These are phyloP conservation scores for Camellia sinensis DNA, from an alignment of 148 eudicot genomes.

Conservation along the genomic window DNA sequence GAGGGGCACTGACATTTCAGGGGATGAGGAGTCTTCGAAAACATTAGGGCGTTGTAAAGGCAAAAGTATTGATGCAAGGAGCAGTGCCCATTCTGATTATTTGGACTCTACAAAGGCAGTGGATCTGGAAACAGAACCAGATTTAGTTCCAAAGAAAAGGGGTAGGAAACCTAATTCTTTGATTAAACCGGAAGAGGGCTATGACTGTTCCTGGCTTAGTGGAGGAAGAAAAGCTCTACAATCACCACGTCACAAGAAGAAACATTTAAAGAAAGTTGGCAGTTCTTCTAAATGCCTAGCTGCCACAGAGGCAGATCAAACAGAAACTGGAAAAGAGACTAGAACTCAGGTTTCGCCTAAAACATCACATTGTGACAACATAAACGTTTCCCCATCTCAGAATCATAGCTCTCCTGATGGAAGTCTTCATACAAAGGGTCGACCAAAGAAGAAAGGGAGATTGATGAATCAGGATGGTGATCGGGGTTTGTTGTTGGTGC, in stretches of 20 bases:
- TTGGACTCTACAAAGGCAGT: not conserved
- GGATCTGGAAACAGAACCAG: conserved; percentile 21
- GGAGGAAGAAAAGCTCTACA: conserved; percentile 19
- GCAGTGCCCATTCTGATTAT: conserved; percentile 3
- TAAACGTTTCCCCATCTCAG: not conserved
- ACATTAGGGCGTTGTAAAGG: conserved; percentile 22
- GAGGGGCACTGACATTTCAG: not conserved
- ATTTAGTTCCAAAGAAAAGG: conserved; percentile 25
- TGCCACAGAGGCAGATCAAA: not conserved
- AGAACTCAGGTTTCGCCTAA: not conserved
- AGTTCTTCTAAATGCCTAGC: not conserved
- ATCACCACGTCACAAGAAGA: not conserved
- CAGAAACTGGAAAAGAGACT: conserved; percentile 15
- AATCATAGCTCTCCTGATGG: not conserved
- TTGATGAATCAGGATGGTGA: conserved; percentile 7
- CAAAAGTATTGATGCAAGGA: not conserved
- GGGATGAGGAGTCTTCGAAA: conserved; percentile 24
- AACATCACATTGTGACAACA: not conserved
- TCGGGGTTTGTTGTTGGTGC: not conserved
- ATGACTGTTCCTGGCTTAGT: conserved; percentile 8
- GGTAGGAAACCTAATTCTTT: conserved; percentile 28
- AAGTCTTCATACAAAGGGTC: conserved; percentile 12
- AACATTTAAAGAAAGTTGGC: conserved; percentile 9
- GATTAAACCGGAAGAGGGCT: conserved; percentile 29
- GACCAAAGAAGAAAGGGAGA: conserved; percentile 19